Base-by-base conservation (phyloP, 225 moss, liverwort and hornwort genomes). In the Asterella californica region DNA sequence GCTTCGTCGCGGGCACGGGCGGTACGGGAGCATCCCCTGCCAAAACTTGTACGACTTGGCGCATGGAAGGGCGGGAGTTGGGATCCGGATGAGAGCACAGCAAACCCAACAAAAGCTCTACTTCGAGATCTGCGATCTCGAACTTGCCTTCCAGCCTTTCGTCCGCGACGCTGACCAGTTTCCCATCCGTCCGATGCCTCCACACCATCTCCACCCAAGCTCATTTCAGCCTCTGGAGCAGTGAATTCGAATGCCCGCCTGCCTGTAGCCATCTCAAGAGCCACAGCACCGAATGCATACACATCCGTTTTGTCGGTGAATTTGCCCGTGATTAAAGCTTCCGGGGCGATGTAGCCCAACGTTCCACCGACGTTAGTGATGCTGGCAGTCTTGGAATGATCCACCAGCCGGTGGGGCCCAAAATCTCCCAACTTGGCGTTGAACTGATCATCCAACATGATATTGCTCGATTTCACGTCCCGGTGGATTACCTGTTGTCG, bases 401-500 rank as follows among this genome's bases (percentile, higher is more conserved):
- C 89, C 52, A 86, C 80, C 2, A 86, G 75, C 62, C 87, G 82
- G 1, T 87, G 89, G 0, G 89, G 90, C 2, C 90, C 91, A 14
- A 92, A 92, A 67, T 92, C 91, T 33, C 91, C 90, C 8, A 92
- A 61, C 49, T 87, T 88, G 0, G 93, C 85, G 2, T 87, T 91
- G 34, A 74, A 86, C 1, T 88, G 81, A 2, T 86, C 85, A 9
- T 91, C 90, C 36, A 93, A 79, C 79, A 94, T 90, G 57, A 94
- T 87, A n/a, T 92, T 91, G 65, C 85, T 88, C 37, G 90, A 88
- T 45, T 92, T 92, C 22, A 90, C 82, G 10, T 91, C 91, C 0
- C 87, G 71, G 74, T 90, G 90, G 15, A 92, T 88, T 78, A 92
- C 89, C 57, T 91, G 90, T 29, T 90, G 92, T 50, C 86, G 88